Percentiles rank a stretch among this genome's conserved stretches.
Evolutionary conservation across 306 rosid genomes (phyloP).

Genomic region (Elaeagnus macrophylla): DNA sequence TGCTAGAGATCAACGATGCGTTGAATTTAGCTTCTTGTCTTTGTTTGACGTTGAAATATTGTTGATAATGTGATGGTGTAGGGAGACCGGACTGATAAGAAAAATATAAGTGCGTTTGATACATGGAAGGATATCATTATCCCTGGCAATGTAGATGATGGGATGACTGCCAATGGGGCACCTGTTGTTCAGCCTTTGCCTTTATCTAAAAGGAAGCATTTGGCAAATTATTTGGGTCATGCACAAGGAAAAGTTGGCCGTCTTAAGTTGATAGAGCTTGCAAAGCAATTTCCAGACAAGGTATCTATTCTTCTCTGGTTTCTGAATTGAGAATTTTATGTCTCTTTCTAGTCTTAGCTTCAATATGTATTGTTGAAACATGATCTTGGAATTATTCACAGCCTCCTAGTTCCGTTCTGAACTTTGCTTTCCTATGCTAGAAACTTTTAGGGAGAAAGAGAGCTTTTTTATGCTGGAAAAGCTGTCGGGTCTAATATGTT

Average conservation of each 20-base stretch:
- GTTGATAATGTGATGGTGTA: conserved; percentile 30
- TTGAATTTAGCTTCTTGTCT: neutral
- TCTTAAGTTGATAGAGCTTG: conserved; percentile 68
- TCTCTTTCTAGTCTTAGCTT: no score
- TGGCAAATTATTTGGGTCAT: conserved; percentile 93
- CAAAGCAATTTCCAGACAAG: conserved; percentile 78
- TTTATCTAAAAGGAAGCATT: conserved; percentile 62
- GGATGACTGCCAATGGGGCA: conserved; percentile 48
- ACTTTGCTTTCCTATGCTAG: no score
- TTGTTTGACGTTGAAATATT: conserved; percentile 4
- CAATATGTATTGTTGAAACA: no score
- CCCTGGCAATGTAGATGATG: conserved; percentile 89
- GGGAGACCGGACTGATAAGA: conserved; percentile 97
- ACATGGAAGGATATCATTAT: conserved; percentile 95
- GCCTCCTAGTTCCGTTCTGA: no score
- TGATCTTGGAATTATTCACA: no score
- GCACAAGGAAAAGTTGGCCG: conserved; percentile 93
- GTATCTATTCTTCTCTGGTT: conserved; percentile 30
- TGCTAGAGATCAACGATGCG: neutral
- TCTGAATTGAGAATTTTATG: no score
- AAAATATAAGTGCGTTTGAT: conserved; percentile 79
- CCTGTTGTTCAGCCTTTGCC: conserved; percentile 61
- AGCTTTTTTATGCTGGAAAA: no score
- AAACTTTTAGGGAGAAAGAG: no score
- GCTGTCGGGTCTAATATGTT: no score